These are phyloP conservation scores for Hypomontagnella submonticulosa DNA, from an alignment of 495 filamentous ascomycete species.

Conservation along the genomic window DNA sequence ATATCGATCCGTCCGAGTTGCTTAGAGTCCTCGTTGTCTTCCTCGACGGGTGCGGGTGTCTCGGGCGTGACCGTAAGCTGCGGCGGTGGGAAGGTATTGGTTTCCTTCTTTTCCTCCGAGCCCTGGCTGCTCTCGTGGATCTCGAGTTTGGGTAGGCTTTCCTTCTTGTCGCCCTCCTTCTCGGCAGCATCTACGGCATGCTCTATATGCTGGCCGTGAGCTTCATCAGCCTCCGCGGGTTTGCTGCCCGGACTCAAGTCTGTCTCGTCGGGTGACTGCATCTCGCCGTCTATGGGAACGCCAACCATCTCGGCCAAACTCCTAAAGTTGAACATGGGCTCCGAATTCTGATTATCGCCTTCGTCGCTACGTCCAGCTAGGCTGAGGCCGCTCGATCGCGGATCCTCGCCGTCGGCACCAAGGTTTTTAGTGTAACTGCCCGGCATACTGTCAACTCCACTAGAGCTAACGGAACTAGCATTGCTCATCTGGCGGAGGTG, in stretches of 20 bases:
- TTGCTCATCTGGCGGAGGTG: slow-evolving; percentile 84
- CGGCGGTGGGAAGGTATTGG: slow-evolving; percentile 43
- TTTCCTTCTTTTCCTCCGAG: slow-evolving; percentile 10
- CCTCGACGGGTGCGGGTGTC: slow-evolving; percentile 46
- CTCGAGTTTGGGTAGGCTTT: slow-evolving; percentile 17
- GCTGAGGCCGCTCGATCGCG: slow-evolving; percentile 57
- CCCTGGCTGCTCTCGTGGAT: slow-evolving; percentile 17
- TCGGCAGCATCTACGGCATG: slow-evolving; percentile 13
- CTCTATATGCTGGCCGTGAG: slow-evolving; percentile 45
- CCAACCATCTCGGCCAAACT: slow-evolving; percentile 89
- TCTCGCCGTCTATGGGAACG: slow-evolving; percentile 55
- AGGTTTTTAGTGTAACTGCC: slow-evolving; percentile 60
- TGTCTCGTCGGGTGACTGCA: slow-evolving; percentile 21
- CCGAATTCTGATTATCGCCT: slow-evolving; percentile 65
- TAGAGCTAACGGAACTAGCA: slow-evolving; percentile 83
- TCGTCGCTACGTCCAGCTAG: slow-evolving; percentile 55
- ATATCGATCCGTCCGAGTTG: slow-evolving; percentile 50
- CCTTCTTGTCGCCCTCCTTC: slow-evolving; percentile 12
- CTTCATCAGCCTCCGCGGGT: slow-evolving; percentile 33
- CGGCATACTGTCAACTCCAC: slow-evolving; percentile 70
- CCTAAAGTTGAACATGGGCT: slow-evolving; percentile 91
- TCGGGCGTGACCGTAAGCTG: slow-evolving; percentile 55
- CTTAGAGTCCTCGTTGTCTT: slow-evolving; percentile 51
- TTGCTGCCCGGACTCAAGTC: slow-evolving; percentile 20
- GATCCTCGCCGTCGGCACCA: slow-evolving; percentile 57